Percentiles rank a stretch among this genome's conserved stretches.
Conservation (phyloP, 768 basidiomycete species). For the Coprinellus aureogranulatus region DNA sequence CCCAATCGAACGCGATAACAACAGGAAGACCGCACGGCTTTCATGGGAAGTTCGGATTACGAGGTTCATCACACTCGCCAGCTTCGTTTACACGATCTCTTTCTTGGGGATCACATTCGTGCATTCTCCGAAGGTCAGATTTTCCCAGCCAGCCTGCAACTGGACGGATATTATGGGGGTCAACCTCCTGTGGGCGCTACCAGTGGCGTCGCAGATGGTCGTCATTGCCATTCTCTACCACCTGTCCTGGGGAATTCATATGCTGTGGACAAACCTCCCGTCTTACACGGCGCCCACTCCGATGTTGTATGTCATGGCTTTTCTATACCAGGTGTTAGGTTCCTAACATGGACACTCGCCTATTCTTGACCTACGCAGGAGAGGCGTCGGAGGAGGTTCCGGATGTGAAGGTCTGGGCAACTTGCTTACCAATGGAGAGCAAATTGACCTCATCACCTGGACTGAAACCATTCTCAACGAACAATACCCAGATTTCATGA, state of each 20-base stretch:
- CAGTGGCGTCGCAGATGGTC: not conserved
- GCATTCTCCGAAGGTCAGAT: not conserved
- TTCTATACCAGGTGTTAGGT: slow-evolving; percentile 60
- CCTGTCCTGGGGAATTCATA: not conserved
- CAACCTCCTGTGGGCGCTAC: slow-evolving; percentile 5
- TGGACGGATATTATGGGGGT: not conserved
- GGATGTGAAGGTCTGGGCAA: too few relatives aligned
- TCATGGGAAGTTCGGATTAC: slow-evolving; percentile 1
- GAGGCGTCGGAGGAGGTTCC: too few relatives aligned
- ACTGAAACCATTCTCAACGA: too few relatives aligned
- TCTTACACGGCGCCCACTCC: too few relatives aligned
- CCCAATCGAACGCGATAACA: not conserved
- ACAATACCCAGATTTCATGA: too few relatives aligned
- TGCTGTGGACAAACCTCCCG: too few relatives aligned
- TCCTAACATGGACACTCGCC: slow-evolving; percentile 47
- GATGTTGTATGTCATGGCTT: slow-evolving; percentile 48
- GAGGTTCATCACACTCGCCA: not conserved
- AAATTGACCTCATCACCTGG: too few relatives aligned
- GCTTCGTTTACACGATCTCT: not conserved
- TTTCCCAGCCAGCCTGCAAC: slow-evolving; percentile 1
- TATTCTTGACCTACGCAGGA: too few relatives aligned
- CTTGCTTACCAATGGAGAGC: too few relatives aligned
- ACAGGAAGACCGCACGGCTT: not conserved
- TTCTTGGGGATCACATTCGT: not conserved
- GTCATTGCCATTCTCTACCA: not conserved